Percentiles rank a stretch among this genome's conserved stretches.
phyloP scores from a whole-genome alignment of 805 yeast species.

The Spathaspora gorwiae region DNA sequence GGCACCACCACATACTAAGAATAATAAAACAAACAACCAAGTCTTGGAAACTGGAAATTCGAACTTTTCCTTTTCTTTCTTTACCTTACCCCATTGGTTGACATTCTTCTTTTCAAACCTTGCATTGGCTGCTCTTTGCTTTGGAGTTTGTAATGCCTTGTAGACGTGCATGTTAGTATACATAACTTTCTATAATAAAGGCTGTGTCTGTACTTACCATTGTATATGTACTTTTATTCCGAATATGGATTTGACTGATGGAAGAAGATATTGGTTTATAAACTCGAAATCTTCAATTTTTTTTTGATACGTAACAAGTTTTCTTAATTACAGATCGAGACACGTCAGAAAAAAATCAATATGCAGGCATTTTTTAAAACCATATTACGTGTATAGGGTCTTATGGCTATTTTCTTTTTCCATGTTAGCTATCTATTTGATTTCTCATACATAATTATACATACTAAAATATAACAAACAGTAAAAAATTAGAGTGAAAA shows the following conservation, averaged over 20 bases:
- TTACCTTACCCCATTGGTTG: conserved; percentile 71
- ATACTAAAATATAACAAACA: too few relatives aligned
- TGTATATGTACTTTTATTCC: not conserved
- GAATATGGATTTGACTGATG: too few relatives aligned
- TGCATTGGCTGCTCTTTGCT: conserved; percentile 82
- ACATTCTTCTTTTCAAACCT: conserved; percentile 74
- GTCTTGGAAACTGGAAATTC: conserved; percentile 54
- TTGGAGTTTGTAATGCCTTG: conserved; percentile 76
- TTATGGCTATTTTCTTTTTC: too few relatives aligned
- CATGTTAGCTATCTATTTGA: too few relatives aligned
- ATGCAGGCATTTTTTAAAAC: not conserved
- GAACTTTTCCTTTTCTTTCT: conserved; percentile 33
- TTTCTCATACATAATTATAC: too few relatives aligned
- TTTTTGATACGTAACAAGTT: not conserved
- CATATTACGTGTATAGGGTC: too few relatives aligned
- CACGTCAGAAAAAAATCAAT: conserved; percentile 2
- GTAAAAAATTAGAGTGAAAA: too few relatives aligned
- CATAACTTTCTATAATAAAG: too few relatives aligned
- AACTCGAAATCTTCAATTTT: too few relatives aligned
- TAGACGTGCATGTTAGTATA: not conserved
- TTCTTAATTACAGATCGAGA: not conserved
- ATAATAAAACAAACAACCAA: conserved; percentile 60
- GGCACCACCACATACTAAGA: conserved; percentile 80
- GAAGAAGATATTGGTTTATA: too few relatives aligned
- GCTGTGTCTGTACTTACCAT: not conserved